A percentile compares a stretch with the other conserved stretches of the same genome.
phyloP scores from a whole-genome alignment of 202 grass and related monocot species.

The Zizania palustris region DNA sequence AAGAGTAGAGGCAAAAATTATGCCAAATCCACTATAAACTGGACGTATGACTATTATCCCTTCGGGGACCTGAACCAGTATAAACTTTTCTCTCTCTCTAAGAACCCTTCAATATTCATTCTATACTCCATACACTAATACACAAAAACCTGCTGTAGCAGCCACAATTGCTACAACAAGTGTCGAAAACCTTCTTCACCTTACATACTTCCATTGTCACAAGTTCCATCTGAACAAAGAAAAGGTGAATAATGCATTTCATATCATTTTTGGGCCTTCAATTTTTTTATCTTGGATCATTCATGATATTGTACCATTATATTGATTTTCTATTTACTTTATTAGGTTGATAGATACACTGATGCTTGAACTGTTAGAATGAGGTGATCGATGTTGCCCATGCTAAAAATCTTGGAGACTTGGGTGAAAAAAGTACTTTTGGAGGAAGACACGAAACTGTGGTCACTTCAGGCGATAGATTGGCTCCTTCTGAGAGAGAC shows the following conservation, averaged over 20 bases:
- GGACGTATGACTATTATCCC: too few relatives aligned
- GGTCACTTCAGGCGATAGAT: slow-evolving; percentile 32
- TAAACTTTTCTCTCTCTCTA: too few relatives aligned
- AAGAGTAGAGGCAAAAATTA: too few relatives aligned
- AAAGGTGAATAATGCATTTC: slow-evolving; percentile 49
- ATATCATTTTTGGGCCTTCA: not conserved
- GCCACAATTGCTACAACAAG: too few relatives aligned
- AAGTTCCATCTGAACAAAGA: slow-evolving; percentile 58
- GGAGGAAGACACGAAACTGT: slow-evolving; percentile 33
- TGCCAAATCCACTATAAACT: too few relatives aligned
- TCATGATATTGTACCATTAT: not conserved
- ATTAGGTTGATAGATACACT: slow-evolving; percentile 65
- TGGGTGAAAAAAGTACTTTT: slow-evolving; percentile 6
- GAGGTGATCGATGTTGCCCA: slow-evolving; percentile 67
- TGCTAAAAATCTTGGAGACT: slow-evolving; percentile 66
- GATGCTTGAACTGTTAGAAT: slow-evolving; percentile 57
- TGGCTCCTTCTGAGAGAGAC: slow-evolving; percentile 6
- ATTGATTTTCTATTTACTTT: slow-evolving; percentile 20
- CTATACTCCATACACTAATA: too few relatives aligned
- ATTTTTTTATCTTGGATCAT: not conserved
- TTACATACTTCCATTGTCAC: slow-evolving; percentile 77
- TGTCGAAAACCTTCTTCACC: slow-evolving; percentile 62
- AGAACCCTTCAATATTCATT: too few relatives aligned
- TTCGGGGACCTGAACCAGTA: too few relatives aligned
- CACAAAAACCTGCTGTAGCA: too few relatives aligned